Base-by-base conservation (phyloP, 352 stramenopile species). In the Pythium pyrilobum region DNA sequence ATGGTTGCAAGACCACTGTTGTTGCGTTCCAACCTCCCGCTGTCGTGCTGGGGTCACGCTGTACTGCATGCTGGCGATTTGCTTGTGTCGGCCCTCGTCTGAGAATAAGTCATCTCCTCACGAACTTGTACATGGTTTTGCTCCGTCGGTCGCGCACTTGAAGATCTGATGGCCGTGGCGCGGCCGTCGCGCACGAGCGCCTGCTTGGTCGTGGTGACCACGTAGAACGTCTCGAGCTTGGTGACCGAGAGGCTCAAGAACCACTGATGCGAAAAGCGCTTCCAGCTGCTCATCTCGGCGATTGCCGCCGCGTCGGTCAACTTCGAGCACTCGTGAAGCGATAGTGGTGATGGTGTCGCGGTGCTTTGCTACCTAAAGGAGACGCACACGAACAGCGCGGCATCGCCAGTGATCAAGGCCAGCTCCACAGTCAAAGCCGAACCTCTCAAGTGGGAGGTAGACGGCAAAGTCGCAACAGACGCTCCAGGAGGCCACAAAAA, bases 201-300 rank as follows among this genome's bases (percentile, higher is more conserved):
- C n/a, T n/a, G n/a, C n/a, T n/a, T n/a, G n/a, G n/a, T n/a, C n/a
- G n/a, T n/a, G n/a, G n/a, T n/a, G n/a, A n/a, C n/a, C n/a, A n/a
- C n/a, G n/a, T n/a, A n/a, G n/a, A n/a, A n/a, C n/a, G n/a, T n/a
- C n/a, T n/a, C n/a, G n/a, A n/a, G n/a, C n/a, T n/a, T n/a, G n/a
- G n/a, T n/a, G n/a, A n/a, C n/a, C n/a, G n/a, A n/a, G n/a, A n/a
- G n/a, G n/a, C n/a, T n/a, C n/a, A n/a, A n/a, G n/a, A 96, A 96
- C 70, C 85, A 91, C 59, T 97, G 88, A 87, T 96, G 95, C 43
- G 88, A 97, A 66, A 97, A 97, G 81, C 94, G 82, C 60, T 93
- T 97, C 52, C 88, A 97, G 62, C 56, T 96, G 5, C 89, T 96
- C 41, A 64, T 96, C 7, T 76, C 81, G 10, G 69, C 67, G 11